Base-by-base conservation (phyloP, 2,329 filamentous ascomycete species). In the Aspergillus vadensis region DNA sequence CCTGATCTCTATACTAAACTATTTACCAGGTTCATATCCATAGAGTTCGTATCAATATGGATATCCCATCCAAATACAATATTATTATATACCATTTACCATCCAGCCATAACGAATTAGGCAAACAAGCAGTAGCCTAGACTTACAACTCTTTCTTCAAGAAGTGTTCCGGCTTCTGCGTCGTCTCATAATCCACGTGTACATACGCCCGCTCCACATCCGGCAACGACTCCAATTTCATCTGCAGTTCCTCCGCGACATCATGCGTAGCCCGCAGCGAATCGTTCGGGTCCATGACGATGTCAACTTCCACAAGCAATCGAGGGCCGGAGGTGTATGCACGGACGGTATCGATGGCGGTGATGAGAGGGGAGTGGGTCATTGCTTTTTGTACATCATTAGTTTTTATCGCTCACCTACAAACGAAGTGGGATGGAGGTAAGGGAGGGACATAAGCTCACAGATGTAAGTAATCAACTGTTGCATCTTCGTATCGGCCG, bases 181-280 rank as follows among this genome's bases (percentile, higher is more conserved):
- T 92, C 4, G 93, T 97, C 80, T 98, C 95, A 70, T 96, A 98
- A 76, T 99, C 95, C 17, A 97, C 93, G 75, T 99, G 95, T 19
- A 98, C 95, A 74, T 97, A 98, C 0, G 92, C 92, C 61, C 95
- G 82, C 83, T 98, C 95, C 9, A 98, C 88, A 73, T 97, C 89
- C 0, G 95, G 94, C 64, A 99, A 77, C 59, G 88, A 91, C 83
- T 99, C 95, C 2, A 98, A 82, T 81, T 98, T 98, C 64, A 90
- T 90, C 82, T 99, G 95, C 69, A 99, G 82, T 69, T 90, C 92
- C 78, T 99, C 95, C 0, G 95, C 94, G 12, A 97, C 86, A 72
- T 99, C 95, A 75, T 99, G 95, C 0, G 92, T 95, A 55, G 88
- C 88, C 63, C 85, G 83, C 15, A 99, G 84, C 2, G 87, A 86